These are phyloP conservation scores for Arabidopsis hybrid DNA, from an alignment of 441 rosid species.

Conservation along the genomic window DNA sequence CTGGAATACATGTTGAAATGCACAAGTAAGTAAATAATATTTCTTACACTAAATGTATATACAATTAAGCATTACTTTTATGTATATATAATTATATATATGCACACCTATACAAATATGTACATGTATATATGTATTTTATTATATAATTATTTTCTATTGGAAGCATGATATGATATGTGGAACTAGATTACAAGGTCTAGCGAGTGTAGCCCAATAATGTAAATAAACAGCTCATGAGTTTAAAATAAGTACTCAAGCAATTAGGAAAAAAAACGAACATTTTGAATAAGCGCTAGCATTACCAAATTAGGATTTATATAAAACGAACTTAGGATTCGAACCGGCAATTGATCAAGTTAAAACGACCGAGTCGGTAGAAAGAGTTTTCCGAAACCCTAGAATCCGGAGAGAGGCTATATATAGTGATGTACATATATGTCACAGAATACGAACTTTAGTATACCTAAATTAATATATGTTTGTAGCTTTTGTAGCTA, in stretches of 20 bases:
- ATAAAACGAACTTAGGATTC: neutral
- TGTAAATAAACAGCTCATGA: neutral
- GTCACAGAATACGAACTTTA: neutral
- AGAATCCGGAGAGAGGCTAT: neutral
- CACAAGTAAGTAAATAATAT: neutral
- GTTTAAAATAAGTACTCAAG: neutral
- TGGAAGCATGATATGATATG: neutral
- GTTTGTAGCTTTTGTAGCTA: neutral
- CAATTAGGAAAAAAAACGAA: neutral
- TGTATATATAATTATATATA: too few relatives aligned
- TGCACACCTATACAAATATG: neutral
- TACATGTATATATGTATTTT: neutral
- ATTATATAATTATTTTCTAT: neutral
- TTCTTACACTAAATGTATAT: neutral
- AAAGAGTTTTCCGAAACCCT: conserved; percentile 1
- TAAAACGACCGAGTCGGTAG: neutral
- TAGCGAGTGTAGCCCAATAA: neutral
- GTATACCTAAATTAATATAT: neutral
- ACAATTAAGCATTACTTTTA: conserved; percentile 2
- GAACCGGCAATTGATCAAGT: neutral
- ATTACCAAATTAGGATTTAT: neutral
- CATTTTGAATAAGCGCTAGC: neutral
- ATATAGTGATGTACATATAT: neutral
- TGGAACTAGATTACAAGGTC: neutral
- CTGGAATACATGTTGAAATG: conserved; percentile 1